Base-by-base conservation (phyloP, 2,329 filamentous ascomycete genomes). In the Ceratocystis variospora region DNA sequence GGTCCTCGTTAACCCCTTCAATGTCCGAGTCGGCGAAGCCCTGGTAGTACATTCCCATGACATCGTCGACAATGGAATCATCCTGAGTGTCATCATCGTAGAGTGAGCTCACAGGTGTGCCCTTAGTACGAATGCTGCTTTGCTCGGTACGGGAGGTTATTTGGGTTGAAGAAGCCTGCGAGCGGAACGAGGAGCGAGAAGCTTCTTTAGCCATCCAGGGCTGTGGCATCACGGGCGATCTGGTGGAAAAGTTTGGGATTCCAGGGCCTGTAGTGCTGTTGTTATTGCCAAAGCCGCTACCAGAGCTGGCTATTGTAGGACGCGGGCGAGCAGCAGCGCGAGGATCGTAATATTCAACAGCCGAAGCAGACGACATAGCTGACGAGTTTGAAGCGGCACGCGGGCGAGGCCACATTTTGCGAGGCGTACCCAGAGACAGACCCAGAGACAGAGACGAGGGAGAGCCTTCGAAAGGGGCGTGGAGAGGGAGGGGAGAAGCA, bases 111-210 rank as follows among this genome's bases (percentile, higher is more conserved):
- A 86, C 80, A 1, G 88, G 91, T 77, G 88, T 95, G 68, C 85
- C 84, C 71, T 89, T 90, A 2, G 90, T 94, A 69, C 87, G 74
- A 62, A 94, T 80, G 72, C 91, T 96, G 74, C 89, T 95, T 68
- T 89, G 82, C 72, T 93, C 89, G 0, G 90, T 95, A n/a, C 86
- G 84, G 4, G 75, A 70, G 1, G 81, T 82, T 28, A 87, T 91
- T 41, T 80, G 81, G 31, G 77, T 76, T 4, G 81, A 81, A 2
- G 81, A 83, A 45, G 77, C 73, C 68, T 84, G 81, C 15, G 82
- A 83, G 66, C 81, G 79, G 71, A 79, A 81, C 73, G 81, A 84
- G 0, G 80, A 81, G 45, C 82, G 78, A 41, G 79, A 74, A 72
- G 83, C 81, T 66, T 83, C 81, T 65, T 76, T 78, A 67, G 76